These are phyloP conservation scores for Backusella liffmaniae DNA, from an alignment of 192 early-diverging fungal species.

Conservation along the genomic window DNA sequence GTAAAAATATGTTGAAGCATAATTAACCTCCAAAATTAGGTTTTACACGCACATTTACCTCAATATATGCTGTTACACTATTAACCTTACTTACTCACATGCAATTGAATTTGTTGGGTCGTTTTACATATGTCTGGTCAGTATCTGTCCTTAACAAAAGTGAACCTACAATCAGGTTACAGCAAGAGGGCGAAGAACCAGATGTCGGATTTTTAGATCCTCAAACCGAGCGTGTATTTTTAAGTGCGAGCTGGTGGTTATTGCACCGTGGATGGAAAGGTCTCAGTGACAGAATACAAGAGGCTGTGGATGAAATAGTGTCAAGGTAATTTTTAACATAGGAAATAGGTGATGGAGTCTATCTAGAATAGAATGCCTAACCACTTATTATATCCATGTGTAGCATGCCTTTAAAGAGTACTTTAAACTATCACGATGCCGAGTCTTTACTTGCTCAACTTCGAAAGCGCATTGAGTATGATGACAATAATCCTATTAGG, in stretches of 20 bases:
- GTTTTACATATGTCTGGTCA: conserved; percentile 84
- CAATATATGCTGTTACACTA: conserved; percentile 85
- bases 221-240: conserved; percentile 74
- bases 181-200: conserved; percentile 31
- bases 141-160: conserved; percentile 54
- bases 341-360: neutral
- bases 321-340: conserved; percentile 46
- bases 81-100: conserved; percentile 81
- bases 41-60: conserved; percentile 84
- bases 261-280: conserved; percentile 84
- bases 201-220: conserved; percentile 45
- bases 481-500: conserved; percentile 34
- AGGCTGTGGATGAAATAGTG: conserved; percentile 64
- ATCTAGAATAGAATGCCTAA: neutral
- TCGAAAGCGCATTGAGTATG: conserved; percentile 55
- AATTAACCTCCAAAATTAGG: conserved; percentile 31
- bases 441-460: conserved; percentile 52
- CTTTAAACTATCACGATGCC: conserved; percentile 60
- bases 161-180: conserved; percentile 43
- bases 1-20: neutral
- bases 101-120: conserved; percentile 90
- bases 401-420: conserved; percentile 66
- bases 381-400: neutral
- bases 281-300: conserved; percentile 62
- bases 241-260: conserved; percentile 92